These are phyloP conservation scores for Saturnispora ahearnii DNA, from an alignment of 805 yeast genomes.

Conservation along the genomic window DNA sequence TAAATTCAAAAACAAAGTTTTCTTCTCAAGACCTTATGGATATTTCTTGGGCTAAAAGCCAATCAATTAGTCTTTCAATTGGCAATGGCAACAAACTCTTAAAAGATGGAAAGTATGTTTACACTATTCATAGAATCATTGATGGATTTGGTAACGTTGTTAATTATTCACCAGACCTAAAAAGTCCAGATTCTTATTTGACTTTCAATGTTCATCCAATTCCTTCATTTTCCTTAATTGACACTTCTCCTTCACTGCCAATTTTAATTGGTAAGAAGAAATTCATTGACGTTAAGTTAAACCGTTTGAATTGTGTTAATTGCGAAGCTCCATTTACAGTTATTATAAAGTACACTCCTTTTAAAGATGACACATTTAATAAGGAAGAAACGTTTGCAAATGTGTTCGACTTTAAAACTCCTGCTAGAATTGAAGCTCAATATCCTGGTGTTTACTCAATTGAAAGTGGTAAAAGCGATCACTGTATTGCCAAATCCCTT, in stretches of 20 bases:
- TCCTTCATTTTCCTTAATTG: constrained; percentile 42
- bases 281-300: constrained; percentile 22
- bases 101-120: constrained; percentile 45
- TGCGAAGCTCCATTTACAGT: constrained; percentile 43
- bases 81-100: constrained; percentile 19
- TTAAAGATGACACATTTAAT: constrained; percentile 14
- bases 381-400: constrained; percentile 15
- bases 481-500: constrained; percentile 65
- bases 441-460: constrained; percentile 63
- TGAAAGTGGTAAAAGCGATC: constrained; percentile 43
- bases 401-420: constrained; percentile 21
- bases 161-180: constrained; percentile 31
- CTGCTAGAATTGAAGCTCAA: constrained; percentile 30
- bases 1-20: constrained; percentile 21
- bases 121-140: constrained; percentile 45
- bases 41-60: constrained; percentile 30
- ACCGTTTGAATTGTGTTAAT: constrained; percentile 18
- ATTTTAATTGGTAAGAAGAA: constrained; percentile 27
- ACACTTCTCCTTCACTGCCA: constrained; percentile 24
- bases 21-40: constrained; percentile 28
- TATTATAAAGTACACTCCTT: constrained; percentile 26
- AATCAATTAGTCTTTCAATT: constrained; percentile 22
- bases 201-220: constrained; percentile 46
- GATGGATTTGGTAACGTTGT: constrained; percentile 62
- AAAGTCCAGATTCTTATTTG: constrained; percentile 32